Conservation (phyloP, 306 rosid species). For the Mucuna pruriens region DNA sequence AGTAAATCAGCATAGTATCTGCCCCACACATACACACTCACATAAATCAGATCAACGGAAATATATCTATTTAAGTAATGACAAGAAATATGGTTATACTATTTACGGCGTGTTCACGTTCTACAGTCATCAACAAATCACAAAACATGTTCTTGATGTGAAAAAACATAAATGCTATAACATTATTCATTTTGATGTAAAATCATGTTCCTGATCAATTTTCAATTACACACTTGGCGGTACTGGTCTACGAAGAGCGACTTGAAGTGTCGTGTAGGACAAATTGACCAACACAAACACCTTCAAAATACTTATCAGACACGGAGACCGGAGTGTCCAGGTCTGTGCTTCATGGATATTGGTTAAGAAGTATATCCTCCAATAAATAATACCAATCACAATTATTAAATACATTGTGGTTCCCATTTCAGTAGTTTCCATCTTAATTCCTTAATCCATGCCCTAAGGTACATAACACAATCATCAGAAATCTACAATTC, state of each 20-base stretch:
- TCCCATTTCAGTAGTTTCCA: neutral
- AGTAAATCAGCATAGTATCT: neutral
- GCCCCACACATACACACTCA: neutral
- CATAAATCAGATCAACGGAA: neutral
- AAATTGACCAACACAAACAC: too few species aligned
- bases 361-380: neutral
- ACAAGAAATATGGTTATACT: neutral
- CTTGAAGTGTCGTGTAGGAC: too few species aligned
- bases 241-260: neutral
- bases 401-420: neutral
- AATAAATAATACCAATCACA: neutral
- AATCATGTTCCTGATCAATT: too few species aligned
- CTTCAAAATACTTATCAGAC: too few species aligned
- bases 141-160: too few species aligned
- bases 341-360: too few species aligned
- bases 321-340: too few species aligned
- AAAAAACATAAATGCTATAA: too few species aligned
- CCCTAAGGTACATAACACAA: neutral
- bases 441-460: neutral
- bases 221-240: too few species aligned
- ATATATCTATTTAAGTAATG: neutral
- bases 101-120: too few species aligned
- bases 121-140: too few species aligned
- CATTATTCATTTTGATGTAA: too few species aligned
- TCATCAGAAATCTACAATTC: neutral